These are phyloP conservation scores for Xanthoceras sorbifolium DNA, from an alignment of 345 rosid genomes.

Conservation along the genomic window DNA sequence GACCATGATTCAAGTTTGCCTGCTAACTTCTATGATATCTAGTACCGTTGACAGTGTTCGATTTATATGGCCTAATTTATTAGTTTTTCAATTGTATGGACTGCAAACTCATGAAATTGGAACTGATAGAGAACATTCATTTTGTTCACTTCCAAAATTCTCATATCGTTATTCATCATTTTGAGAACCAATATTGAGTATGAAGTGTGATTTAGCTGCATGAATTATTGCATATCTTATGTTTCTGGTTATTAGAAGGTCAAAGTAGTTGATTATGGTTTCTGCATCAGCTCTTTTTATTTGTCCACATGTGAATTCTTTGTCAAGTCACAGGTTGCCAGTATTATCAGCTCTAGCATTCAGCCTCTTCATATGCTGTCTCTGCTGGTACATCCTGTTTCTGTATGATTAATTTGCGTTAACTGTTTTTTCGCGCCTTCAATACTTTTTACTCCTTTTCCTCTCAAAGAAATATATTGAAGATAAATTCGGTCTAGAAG, in stretches of 20 bases:
- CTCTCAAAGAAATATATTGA: constrained; percentile 37
- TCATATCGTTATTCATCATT: background rate
- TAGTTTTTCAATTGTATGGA: background rate
- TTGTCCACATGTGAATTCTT: background rate
- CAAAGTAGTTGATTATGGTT: background rate
- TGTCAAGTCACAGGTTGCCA: constrained; percentile 40
- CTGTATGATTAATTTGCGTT: background rate
- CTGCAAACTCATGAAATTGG: background rate
- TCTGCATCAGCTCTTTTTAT: background rate
- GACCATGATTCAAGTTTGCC: background rate
- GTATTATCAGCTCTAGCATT: constrained; percentile 49
- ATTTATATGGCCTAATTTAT: background rate
- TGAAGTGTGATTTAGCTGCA: background rate
- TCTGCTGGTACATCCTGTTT: constrained; percentile 36
- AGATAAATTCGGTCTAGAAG: constrained; percentile 42
- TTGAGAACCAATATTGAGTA: background rate
- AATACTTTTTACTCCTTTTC: background rate
- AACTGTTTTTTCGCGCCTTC: background rate
- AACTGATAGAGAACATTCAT: background rate
- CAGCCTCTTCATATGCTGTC: constrained; percentile 56
- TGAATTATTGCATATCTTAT: background rate
- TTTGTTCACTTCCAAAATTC: background rate
- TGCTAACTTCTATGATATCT: background rate
- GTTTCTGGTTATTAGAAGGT: background rate
- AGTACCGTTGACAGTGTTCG: background rate